Base-by-base conservation (phyloP, 2,329 filamentous ascomycete species). In the Rachicladosporium sp. region DNA sequence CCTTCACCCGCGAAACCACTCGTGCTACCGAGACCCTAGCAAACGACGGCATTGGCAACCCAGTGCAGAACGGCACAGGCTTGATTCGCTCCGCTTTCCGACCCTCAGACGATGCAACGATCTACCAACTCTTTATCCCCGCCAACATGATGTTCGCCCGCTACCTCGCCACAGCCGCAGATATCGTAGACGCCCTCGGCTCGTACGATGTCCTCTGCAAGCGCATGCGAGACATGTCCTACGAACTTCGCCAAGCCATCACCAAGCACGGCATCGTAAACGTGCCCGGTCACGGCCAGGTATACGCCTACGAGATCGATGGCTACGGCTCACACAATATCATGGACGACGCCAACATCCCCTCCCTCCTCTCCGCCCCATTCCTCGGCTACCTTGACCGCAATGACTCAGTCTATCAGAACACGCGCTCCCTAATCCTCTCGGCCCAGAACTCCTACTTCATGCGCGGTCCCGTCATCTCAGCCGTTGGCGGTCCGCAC, bases 271-370 rank as follows among this genome's bases (percentile, higher is more conserved):
- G 59, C 32, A 64, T 67, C 4, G 56, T 66, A 8, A 48, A 57
- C 4, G 57, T 60, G 12, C 50, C 57, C 1, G 54, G 43, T 2
- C 55, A 54, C 31, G 63, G 63, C 35, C 56, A 57, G 15, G 54
- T 70, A 11, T 70, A 68, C 44, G 66, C 67, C 10, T 70, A 61
- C 43, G 67, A 70, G 46, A 57, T 69, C 19, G 67, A 70, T 43
- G 66, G 66, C 13, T 68, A 62, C 47, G 60, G 60, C 33, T 54
- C 53, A 10, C 55, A 58, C 38, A 78, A 73, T 46, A 65, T 80
- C 37, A 82, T 82, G 78, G 80, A 83, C 50, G 79, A 83, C 42
- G 78, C 79, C 27, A 83, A 83, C 46, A 75, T 83, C 36, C 79
- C 80, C 0, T 78, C 72, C 9, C 67, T 83, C 3, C 67, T 83